A percentile compares a stretch with the other conserved stretches of the same genome.
These are phyloP conservation scores for Lathyrus sativus DNA, from an alignment of 306 rosid species.

Conservation along the genomic window DNA sequence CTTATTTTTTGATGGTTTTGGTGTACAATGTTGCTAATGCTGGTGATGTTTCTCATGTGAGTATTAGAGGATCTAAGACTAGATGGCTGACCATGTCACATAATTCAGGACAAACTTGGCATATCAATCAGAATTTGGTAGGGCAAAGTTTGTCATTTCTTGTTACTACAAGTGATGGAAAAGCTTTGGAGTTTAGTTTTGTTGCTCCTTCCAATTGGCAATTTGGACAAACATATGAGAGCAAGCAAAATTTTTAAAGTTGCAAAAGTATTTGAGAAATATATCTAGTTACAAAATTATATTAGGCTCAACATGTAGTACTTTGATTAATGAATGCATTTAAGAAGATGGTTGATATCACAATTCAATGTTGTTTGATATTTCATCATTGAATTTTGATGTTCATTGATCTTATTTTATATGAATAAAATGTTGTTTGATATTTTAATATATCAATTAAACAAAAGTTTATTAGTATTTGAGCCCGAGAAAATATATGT, in stretches of 20 bases:
- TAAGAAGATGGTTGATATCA: too few relatives aligned
- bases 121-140: slow-evolving; percentile 12
- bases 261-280: background rate
- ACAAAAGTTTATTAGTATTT: too few relatives aligned
- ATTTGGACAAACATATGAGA: slow-evolving; percentile 53
- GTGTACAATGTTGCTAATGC: slow-evolving; percentile 61
- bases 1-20: slow-evolving; percentile 44
- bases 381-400: too few relatives aligned
- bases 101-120: slow-evolving; percentile 71
- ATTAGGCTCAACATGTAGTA: too few relatives aligned
- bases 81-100: slow-evolving; percentile 50
- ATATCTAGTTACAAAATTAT: background rate
- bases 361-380: too few relatives aligned
- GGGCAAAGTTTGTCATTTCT: slow-evolving; percentile 63
- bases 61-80: slow-evolving; percentile 40
- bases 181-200: slow-evolving; percentile 31
- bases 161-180: slow-evolving; percentile 52
- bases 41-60: slow-evolving; percentile 48
- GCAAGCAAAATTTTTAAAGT: slow-evolving; percentile 19
- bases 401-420: too few relatives aligned
- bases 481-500: too few relatives aligned
- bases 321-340: too few relatives aligned
- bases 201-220: slow-evolving; percentile 58
- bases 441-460: too few relatives aligned
- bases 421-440: too few relatives aligned